These are phyloP conservation scores for Stagonosporopsis rhizophila DNA, from an alignment of 2,329 filamentous ascomycete species.

Conservation along the genomic window DNA sequence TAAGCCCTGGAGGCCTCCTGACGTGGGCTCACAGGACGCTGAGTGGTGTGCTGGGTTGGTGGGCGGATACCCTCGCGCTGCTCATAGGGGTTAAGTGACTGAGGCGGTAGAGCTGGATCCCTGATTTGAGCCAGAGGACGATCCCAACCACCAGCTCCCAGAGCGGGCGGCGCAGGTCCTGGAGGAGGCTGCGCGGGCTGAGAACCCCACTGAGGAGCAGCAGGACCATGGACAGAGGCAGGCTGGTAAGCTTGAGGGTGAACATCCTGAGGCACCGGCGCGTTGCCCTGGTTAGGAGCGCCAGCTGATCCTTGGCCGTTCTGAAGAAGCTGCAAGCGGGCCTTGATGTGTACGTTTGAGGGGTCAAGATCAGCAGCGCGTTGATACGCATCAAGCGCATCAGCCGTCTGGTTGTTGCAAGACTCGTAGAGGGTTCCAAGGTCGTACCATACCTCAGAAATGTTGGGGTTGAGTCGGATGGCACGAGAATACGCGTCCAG, in stretches of 20 bases:
- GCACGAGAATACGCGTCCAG: slow-evolving; percentile 97
- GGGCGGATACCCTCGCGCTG: slow-evolving; percentile 75
- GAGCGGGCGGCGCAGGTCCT: slow-evolving; percentile 67
- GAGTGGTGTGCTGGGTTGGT: slow-evolving; percentile 67
- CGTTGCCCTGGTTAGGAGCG: slow-evolving; percentile 72
- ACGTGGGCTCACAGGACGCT: slow-evolving; percentile 77
- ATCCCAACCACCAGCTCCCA: slow-evolving; percentile 64
- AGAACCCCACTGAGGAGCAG: slow-evolving; percentile 87
- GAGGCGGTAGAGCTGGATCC: slow-evolving; percentile 66
- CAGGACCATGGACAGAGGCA: slow-evolving; percentile 80
- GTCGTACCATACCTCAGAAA: slow-evolving; percentile 99
- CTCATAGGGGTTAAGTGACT: slow-evolving; percentile 83
- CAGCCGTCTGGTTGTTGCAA: slow-evolving; percentile 97
- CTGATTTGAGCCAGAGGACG: slow-evolving; percentile 77
- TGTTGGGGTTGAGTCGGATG: slow-evolving; percentile 95
- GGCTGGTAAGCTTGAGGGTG: slow-evolving; percentile 93
- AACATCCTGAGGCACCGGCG: slow-evolving; percentile 92
- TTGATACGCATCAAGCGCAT: slow-evolving; percentile 94
- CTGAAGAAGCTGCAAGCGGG: slow-evolving; percentile 85
- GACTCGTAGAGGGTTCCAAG: slow-evolving; percentile 96
- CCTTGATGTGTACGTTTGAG: slow-evolving; percentile 93
- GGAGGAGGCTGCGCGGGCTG: slow-evolving; percentile 70
- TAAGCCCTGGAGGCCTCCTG: slow-evolving; percentile 75
- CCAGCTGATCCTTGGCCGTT: slow-evolving; percentile 76
- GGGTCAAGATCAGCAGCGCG: slow-evolving; percentile 94